Base-by-base conservation (phyloP, 208 protist genomes). In the Trypanosoma rangeli region DNA sequence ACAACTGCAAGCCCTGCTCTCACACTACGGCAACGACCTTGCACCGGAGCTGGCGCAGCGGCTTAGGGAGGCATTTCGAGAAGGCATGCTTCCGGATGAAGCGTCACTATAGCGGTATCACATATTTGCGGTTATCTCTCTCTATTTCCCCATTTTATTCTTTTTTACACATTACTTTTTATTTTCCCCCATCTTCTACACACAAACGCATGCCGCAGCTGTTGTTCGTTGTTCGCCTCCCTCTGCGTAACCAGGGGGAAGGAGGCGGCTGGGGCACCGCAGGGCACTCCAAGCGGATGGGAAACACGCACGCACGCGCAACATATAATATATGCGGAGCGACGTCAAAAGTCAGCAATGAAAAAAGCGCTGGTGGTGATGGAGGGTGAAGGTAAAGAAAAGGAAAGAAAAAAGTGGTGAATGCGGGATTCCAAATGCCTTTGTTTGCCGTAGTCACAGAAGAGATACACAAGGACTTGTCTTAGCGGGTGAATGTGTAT, bases 51-150 rank as follows among this genome's bases (percentile, higher is more conserved):
- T 96, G 55, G 65, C 68, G 33, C 65, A 74, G 39, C 70, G 83
- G 29, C 73, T 96, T 24, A 85, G 85, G 71, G 68, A 82, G 64
- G 87, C 84, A 22, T 85, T 96, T 66, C 79, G 82, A 26, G 91
- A 96, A 10, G 89, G 91, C 26, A 70, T 89, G 24, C 68, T 96
- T 8, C 88, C 88, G 0, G 91, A 96, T 64, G 91, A 96, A 63
- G 85, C 85, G 2, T 94, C 88, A 0, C 26, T 95, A 3, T 90
- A 83, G 59, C 35, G 22, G 4, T n/a, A 33, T 31, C 37, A 33
- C 8, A 22, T n/a, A 33, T n/a, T 8, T 60, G n/a, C 60, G 20
- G 22, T 53, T 59, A 18, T 31, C 8, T 54, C 13, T 29, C 20
- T 44, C 28, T 48, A 3, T 66, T 49, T 66, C n/a, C 55, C 33